Evolutionary conservation across 768 basidiomycete species (phyloP), one percentile per base, ranked within the genome.

Genomic region (Russula compacta): DNA sequence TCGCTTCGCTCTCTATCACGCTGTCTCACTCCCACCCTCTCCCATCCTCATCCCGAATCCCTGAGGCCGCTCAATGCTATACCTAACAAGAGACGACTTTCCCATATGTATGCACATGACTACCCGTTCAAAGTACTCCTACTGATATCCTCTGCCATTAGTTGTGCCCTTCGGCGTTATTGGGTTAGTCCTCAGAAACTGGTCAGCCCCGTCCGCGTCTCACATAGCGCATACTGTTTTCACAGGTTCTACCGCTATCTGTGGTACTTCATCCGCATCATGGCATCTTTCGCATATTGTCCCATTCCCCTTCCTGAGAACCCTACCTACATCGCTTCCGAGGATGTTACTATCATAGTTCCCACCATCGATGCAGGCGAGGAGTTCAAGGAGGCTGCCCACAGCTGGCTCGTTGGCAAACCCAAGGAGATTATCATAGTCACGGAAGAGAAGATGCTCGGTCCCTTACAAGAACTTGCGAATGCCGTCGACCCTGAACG

Each of bases 331-430:
- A 76, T 89, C 69, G 88, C 92, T 54, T 79, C 83, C 1, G 93
- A 97, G 71, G 93, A 97, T 77, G 93, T 97, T 66, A 97, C 93
- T 44, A 95, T 95, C 71, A 92, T 97, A 62, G 94, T 95, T 3
- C 93, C 93, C 42, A 95, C 92, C 63, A 95, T 97, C 69, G 93
- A 97, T 71, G 92, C 94, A 3, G 94, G 93, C 53, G 92, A 94
- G 73, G 92, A 93, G 73, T 94, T 95, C 79, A 91, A 92, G 76
- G 88, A 92, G 73, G 92, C 92, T 43, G 93, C 93, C 38, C 81
- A 88, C 74, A 87, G 83, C 69, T 95, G 92, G 94, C 87, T 97
- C 64, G 85, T 85, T 66, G 91, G 92, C 67, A 86, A 89, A 66
- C 94, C 93, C 15, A 94, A 92, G 71, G 92, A 85, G 71, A 84